Base-by-base conservation (phyloP, 2,329 filamentous ascomycete genomes). In the Sarocladiaceae sp. region DNA sequence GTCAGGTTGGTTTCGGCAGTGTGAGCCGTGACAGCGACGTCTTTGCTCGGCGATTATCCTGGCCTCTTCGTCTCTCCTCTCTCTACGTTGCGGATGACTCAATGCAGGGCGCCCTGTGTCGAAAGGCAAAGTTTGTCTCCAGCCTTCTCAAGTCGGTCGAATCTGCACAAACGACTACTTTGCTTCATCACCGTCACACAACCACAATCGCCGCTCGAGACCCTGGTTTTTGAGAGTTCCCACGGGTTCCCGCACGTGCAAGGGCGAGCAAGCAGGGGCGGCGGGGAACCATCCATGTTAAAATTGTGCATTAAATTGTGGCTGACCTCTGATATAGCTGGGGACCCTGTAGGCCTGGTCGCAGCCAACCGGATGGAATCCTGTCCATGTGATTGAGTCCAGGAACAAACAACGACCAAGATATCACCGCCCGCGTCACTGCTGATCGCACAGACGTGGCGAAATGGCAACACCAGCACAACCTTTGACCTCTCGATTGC, bases 311-410 rank as follows among this genome's bases (percentile, higher is more conserved):
- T 26, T 44, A 25, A 26, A 10, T 6, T 26, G 40, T 44, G 40
- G 40, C 40, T 44, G 26, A n/a, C 22, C 25, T 44, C 22, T 44
- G 23, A 25, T 44, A 44, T 44, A 44, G 22, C 40, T 44, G 20
- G 40, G 5, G 11, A 26, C 35, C 3, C 40, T 44, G 20, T 22
- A 3, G 11, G 26, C 35, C 3, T 28, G 23, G 10, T 44, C 40
- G 20, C 5, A 20, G 37, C 40, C 40, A 44, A 44, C 10, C 4
- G 12, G 17, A 22, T n/a, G 23, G 17, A 20, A 15, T n/a, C n/a
- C n/a, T n/a, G n/a, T n/a, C n/a, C n/a, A n/a, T n/a, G n/a, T n/a
- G n/a, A n/a, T n/a, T n/a, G n/a, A n/a, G n/a, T n/a, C n/a, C n/a
- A 13, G n/a, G 23, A 44, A 44, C 28, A 44, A 44, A 20, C 11